Percentiles rank a stretch among this genome's conserved stretches.
Conservation (phyloP, 768 basidiomycete species). For the Coprinellus micaceus region DNA sequence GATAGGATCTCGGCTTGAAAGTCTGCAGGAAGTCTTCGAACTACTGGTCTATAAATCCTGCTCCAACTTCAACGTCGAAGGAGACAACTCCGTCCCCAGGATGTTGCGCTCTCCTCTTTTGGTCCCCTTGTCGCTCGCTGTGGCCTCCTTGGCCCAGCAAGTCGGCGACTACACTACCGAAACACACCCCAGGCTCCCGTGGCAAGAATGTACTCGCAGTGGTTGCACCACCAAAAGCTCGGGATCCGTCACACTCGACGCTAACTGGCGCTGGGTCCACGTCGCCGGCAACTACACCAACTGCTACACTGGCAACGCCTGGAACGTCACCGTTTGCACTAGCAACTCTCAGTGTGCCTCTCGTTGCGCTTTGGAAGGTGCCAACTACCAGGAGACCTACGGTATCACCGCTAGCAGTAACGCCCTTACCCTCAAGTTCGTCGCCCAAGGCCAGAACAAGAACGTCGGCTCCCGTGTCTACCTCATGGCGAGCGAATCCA, state of each 20-base stretch:
- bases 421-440: constrained; percentile 13
- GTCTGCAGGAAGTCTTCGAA: too few relatives aligned
- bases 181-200: constrained; percentile 9
- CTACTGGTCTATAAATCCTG: too few relatives aligned
- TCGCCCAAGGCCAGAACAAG: constrained; percentile 7
- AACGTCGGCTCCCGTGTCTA: constrained; percentile 13
- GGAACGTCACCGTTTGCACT: constrained; percentile 7
- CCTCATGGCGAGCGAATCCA: constrained; percentile 8
- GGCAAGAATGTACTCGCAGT: constrained; percentile 9
- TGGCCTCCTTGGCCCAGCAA: constrained; percentile 9
- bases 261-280: constrained; percentile 14
- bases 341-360: constrained; percentile 4
- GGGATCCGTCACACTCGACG: constrained; percentile 7
- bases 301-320: constrained; percentile 12
- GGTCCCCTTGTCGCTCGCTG: constrained; percentile 5
- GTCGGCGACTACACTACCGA: constrained; percentile 11
- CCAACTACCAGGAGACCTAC: constrained; percentile 10
- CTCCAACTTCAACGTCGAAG: too few relatives aligned
- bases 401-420: constrained; percentile 11
- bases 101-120: constrained; percentile 8
- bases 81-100: too few relatives aligned
- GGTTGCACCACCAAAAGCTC: constrained; percentile 6
- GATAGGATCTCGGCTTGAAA: too few relatives aligned
- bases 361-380: constrained; percentile 10
- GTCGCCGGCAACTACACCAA: constrained; percentile 6